phyloP scores from a whole-genome alignment of 805 yeast species.

The Candida fluviatilis region DNA sequence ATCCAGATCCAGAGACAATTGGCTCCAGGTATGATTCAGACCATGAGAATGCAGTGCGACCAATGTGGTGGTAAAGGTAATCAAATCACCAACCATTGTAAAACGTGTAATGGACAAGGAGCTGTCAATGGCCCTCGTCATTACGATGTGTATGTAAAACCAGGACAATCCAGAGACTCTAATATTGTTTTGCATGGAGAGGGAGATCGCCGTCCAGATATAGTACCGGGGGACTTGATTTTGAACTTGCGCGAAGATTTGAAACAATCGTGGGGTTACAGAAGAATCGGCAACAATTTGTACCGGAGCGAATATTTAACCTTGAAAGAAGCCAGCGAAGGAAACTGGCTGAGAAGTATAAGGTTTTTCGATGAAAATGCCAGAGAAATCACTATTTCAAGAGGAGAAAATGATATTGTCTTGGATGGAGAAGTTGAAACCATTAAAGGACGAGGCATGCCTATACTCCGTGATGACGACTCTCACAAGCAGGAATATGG shows the following conservation, averaged over 20 bases:
- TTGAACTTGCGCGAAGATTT: constrained; percentile 57
- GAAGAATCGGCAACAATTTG: constrained; percentile 70
- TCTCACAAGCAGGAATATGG: constrained; percentile 37
- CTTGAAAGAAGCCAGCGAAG: constrained; percentile 65
- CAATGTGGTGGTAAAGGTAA: constrained; percentile 77
- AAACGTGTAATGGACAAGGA: constrained; percentile 66
- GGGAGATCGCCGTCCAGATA: constrained; percentile 81
- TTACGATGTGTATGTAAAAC: constrained; percentile 57
- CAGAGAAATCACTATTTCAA: constrained; percentile 38
- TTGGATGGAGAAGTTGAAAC: constrained; percentile 68
- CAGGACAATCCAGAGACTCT: constrained; percentile 66
- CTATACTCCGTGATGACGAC: constrained; percentile 38
- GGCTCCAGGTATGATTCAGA: constrained; percentile 90
- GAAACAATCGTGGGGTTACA: constrained; percentile 69
- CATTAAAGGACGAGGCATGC: constrained; percentile 83
- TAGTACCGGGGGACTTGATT: constrained; percentile 74
- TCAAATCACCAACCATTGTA: constrained; percentile 60
- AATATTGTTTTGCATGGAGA: constrained; percentile 63
- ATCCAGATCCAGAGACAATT: constrained; percentile 63
- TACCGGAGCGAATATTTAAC: constrained; percentile 79
- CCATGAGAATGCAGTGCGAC: constrained; percentile 75
- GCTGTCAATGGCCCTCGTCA: constrained; percentile 52
- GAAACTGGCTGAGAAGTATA: constrained; percentile 76
- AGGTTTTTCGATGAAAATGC: constrained; percentile 62
- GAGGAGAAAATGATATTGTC: constrained; percentile 42